Percentiles rank a stretch among this genome's conserved stretches.
Evolutionary conservation across 768 basidiomycete species (phyloP).

Genomic region (Suillus discolor): DNA sequence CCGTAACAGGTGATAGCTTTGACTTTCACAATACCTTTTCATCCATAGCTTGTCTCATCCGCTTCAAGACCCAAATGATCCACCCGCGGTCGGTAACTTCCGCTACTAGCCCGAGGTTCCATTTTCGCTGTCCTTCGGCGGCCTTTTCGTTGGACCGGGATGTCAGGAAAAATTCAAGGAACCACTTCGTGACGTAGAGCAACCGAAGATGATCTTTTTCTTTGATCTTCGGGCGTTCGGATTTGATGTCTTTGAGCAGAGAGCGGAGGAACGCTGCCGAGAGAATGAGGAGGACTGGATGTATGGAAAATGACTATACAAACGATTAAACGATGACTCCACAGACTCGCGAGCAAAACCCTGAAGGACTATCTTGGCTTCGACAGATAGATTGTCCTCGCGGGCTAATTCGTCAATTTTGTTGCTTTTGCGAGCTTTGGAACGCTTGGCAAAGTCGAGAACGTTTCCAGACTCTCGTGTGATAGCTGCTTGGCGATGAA

Average conservation of each 20-base stretch:
- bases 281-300: conserved; percentile 19
- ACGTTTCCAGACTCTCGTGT: conserved; percentile 65
- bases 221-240: conserved; percentile 89
- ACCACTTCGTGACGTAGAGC: conserved; percentile 87
- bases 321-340: conserved; percentile 87
- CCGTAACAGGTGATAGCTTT: conserved; percentile 10
- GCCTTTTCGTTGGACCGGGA: conserved; percentile 42
- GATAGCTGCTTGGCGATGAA: conserved; percentile 87
- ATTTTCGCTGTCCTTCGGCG: conserved; percentile 36
- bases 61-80: conserved; percentile 87
- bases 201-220: conserved; percentile 93
- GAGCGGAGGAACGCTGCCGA: conserved; percentile 80
- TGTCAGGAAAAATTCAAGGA: conserved; percentile 85
- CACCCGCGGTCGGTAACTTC: conserved; percentile 86
- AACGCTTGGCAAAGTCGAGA: conserved; percentile 71
- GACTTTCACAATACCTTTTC: conserved; percentile 67
- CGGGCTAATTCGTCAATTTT: conserved; percentile 68
- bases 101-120: conserved; percentile 74
- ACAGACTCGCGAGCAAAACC: conserved; percentile 73
- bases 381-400: conserved; percentile 66
- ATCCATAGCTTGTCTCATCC: conserved; percentile 88
- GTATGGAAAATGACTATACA: conserved; percentile 34
- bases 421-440: conserved; percentile 58
- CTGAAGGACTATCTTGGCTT: conserved; percentile 67
- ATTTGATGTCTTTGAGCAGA: conserved; percentile 90